phyloP scores from a whole-genome alignment of 148 eudicot species.

The Rhododendron henanense region DNA sequence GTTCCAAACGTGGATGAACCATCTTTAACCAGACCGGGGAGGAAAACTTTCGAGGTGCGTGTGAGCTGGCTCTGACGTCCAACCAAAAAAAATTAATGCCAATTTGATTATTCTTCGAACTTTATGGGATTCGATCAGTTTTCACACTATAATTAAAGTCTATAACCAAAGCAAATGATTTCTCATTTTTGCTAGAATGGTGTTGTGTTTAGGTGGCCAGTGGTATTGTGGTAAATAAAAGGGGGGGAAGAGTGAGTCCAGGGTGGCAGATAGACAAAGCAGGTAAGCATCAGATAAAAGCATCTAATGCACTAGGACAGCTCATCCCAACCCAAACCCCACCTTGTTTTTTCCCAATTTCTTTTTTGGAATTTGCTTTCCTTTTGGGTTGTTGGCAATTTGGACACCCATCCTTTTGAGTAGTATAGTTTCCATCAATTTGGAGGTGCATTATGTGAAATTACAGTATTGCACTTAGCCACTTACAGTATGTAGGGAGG shows the following conservation, averaged over 20 bases:
- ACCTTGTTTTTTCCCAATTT: background rate
- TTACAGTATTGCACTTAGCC: background rate
- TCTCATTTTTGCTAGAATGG: background rate
- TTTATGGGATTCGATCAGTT: background rate
- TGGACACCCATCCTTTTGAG: constrained; percentile 1
- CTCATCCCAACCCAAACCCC: constrained; percentile 27
- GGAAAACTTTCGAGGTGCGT: too few relatives aligned
- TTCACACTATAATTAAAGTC: background rate
- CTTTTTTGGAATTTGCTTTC: background rate
- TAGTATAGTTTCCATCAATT: background rate
- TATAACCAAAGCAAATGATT: background rate
- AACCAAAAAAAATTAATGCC: background rate
- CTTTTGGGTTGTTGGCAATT: background rate
- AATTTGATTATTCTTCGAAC: background rate
- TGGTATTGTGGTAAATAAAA: constrained; percentile 9
- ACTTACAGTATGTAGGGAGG: background rate
- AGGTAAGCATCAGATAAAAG: constrained; percentile 27
- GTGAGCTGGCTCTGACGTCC: background rate
- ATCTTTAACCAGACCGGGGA: background rate
- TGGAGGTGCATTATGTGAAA: background rate
- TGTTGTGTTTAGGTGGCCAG: background rate
- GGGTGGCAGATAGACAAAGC: constrained; percentile 28
- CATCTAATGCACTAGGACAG: constrained; percentile 30
- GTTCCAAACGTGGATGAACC: background rate
- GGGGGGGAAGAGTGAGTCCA: constrained; percentile 12